These are phyloP conservation scores for Coniella vitis DNA, from an alignment of 2,329 filamentous ascomycete genomes.

Conservation along the genomic window DNA sequence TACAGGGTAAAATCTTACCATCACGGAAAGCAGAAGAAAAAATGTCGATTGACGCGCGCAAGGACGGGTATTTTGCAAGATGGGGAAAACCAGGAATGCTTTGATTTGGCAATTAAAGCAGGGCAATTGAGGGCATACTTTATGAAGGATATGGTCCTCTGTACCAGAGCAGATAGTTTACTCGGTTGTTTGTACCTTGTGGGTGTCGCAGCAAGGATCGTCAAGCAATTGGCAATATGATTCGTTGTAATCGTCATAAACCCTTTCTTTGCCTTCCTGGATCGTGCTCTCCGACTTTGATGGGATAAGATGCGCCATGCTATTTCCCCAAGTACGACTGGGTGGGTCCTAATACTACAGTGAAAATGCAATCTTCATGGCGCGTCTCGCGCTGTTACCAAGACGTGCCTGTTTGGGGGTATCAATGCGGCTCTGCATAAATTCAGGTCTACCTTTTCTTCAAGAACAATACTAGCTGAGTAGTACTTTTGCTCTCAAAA, in stretches of 20 bases:
- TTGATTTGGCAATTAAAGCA: constrained; percentile 15
- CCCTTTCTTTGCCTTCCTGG: background rate
- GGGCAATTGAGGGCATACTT: constrained; percentile 14
- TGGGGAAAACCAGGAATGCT: constrained; percentile 13
- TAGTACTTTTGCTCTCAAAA: constrained; percentile 9
- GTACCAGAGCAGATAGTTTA: constrained; percentile 15
- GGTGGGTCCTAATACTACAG: no score
- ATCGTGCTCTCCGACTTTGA: background rate
- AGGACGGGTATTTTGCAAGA: constrained; percentile 12
- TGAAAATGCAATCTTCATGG: no score
- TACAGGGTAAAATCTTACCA: constrained; percentile 8
- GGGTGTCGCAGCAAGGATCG: constrained; percentile 5
- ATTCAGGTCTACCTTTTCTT: no score
- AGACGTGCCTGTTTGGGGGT: no score
- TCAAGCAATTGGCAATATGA: constrained; percentile 15
- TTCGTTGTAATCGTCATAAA: constrained; percentile 15
- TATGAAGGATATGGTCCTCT: constrained; percentile 14
- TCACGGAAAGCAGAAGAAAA: constrained; percentile 1
- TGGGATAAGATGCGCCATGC: no score
- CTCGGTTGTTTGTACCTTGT: constrained; percentile 15
- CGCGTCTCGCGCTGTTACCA: no score
- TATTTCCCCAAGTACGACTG: no score
- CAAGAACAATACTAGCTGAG: background rate
- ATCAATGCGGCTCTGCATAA: no score
- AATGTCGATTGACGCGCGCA: constrained; percentile 13